A percentile compares a stretch with the other conserved stretches of the same genome.
These are phyloP conservation scores for Ophiocordyceps camponoti-leonardi DNA, from an alignment of 2,329 filamentous ascomycete genomes.

Conservation along the genomic window DNA sequence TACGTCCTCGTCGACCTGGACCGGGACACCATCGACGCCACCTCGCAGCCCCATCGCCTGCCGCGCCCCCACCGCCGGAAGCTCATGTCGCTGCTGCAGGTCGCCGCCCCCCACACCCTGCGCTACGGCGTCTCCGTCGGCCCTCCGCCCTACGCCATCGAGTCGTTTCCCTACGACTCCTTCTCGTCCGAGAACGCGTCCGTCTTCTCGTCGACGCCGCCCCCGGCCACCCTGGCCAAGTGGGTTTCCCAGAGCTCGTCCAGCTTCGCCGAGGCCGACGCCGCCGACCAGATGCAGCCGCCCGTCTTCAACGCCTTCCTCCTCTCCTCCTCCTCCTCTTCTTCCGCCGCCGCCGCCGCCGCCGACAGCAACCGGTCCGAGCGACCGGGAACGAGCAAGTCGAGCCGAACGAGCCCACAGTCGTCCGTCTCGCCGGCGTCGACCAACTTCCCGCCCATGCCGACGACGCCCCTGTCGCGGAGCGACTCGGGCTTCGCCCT, in stretches of 20 bases:
- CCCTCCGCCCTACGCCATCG: slow-evolving; percentile 80
- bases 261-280: slow-evolving; percentile 57
- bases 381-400: slow-evolving; percentile 60
- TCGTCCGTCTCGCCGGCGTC: slow-evolving; percentile 62
- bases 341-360: slow-evolving; percentile 15
- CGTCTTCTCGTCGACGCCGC: slow-evolving; percentile 57
- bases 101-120: slow-evolving; percentile 78
- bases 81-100: slow-evolving; percentile 69
- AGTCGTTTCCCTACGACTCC: slow-evolving; percentile 79
- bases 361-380: slow-evolving; percentile 50
- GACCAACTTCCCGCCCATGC: slow-evolving; percentile 57
- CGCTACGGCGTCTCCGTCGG: slow-evolving; percentile 76
- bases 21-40: slow-evolving; percentile 76
- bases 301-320: slow-evolving; percentile 87
- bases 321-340: slow-evolving; percentile 27
- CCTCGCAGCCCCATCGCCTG: slow-evolving; percentile 56
- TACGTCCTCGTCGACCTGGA: slow-evolving; percentile 92
- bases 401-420: slow-evolving; percentile 42
- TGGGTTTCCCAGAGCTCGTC: slow-evolving; percentile 83
- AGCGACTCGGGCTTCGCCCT: slow-evolving; percentile 86
- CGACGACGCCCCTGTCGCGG: slow-evolving; percentile 63
- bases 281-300: slow-evolving; percentile 30
- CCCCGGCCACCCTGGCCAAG: slow-evolving; percentile 59
- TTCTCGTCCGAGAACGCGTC: slow-evolving; percentile 76
- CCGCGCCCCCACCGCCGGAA: slow-evolving; percentile 85